Evolutionary conservation across 805 yeast species (phyloP).

Genomic region (Wickerhamiella nectarea): DNA sequence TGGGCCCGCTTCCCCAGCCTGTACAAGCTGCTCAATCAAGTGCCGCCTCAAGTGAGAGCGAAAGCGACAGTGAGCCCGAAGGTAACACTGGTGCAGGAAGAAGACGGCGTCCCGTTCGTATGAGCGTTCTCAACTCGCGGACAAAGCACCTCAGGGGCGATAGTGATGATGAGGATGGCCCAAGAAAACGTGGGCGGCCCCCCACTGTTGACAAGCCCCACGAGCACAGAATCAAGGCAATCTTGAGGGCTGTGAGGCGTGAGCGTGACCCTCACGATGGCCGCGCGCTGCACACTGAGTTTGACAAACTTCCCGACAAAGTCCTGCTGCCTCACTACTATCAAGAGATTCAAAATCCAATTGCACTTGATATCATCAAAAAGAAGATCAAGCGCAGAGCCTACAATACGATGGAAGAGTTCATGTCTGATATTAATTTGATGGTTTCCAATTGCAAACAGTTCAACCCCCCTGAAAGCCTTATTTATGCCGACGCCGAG

Average conservation of each 20-base stretch:
- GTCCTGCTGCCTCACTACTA: slow-evolving; percentile 39
- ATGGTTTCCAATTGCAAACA: slow-evolving; percentile 63
- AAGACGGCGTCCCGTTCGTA: slow-evolving; percentile 19
- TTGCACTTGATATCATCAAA: slow-evolving; percentile 38
- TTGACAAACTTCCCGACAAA: slow-evolving; percentile 72
- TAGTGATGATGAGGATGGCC: slow-evolving; percentile 26
- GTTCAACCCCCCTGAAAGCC: slow-evolving; percentile 46
- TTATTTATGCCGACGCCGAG: slow-evolving; percentile 46
- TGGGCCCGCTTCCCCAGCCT: slow-evolving; percentile 36
- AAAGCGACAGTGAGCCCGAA: slow-evolving; percentile 20
- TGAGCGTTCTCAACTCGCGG: slow-evolving; percentile 17
- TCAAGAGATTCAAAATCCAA: slow-evolving; percentile 31
- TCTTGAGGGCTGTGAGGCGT: slow-evolving; percentile 68
- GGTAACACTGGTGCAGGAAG: slow-evolving; percentile 21
- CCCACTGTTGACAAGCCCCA: slow-evolving; percentile 84
- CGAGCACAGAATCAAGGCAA: slow-evolving; percentile 81
- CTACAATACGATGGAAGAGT: slow-evolving; percentile 61
- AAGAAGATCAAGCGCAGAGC: slow-evolving; percentile 75
- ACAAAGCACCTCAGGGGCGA: slow-evolving; percentile 20
- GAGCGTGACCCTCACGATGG: slow-evolving; percentile 41
- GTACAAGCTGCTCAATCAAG: background rate
- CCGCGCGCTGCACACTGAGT: slow-evolving; percentile 39
- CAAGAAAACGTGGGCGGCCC: slow-evolving; percentile 75
- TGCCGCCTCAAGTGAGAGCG: slow-evolving; percentile 14
- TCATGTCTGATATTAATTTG: slow-evolving; percentile 59